These are phyloP conservation scores for Diaporthe amygdali DNA, from an alignment of 2,329 filamentous ascomycete species.

Conservation along the genomic window DNA sequence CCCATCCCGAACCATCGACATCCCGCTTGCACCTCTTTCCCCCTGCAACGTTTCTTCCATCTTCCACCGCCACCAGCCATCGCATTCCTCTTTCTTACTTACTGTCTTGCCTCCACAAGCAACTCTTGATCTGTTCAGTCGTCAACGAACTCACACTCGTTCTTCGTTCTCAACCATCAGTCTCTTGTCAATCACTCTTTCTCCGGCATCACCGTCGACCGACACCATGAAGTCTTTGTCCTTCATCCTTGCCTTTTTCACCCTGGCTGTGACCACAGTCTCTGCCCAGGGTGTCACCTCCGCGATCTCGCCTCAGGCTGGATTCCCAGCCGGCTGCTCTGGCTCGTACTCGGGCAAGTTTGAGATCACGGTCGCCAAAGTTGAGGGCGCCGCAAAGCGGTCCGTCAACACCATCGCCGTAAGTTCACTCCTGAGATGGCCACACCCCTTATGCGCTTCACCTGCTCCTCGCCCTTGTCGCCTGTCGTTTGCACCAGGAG, in stretches of 20 bases:
- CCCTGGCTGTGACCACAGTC: conserved; percentile 47
- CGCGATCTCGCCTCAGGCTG: conserved; percentile 46
- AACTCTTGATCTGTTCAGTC: no score
- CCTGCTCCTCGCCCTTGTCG: neutral
- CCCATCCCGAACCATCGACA: neutral
- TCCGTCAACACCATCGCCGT: conserved; percentile 30
- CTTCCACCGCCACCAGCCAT: neutral
- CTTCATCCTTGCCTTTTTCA: conserved; percentile 41
- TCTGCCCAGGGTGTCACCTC: conserved; percentile 50
- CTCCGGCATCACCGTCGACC: neutral
- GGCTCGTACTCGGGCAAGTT: conserved; percentile 58
- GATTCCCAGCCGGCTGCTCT: conserved; percentile 58
- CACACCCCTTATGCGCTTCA: neutral
- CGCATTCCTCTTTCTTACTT: neutral
- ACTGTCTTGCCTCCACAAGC: neutral
- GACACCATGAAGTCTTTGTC: conserved; percentile 38
- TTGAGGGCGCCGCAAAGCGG: conserved; percentile 43
- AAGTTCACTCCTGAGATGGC: conserved; percentile 23
- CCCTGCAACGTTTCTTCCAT: neutral
- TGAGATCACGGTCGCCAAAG: conserved; percentile 58
- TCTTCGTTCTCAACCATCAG: no score
- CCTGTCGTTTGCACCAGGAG: neutral
- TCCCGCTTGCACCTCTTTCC: neutral
- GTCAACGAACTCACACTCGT: no score
- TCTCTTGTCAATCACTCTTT: neutral